phyloP scores from a whole-genome alignment of 2,329 filamentous ascomycete species.

The Aspergillus arachidicola region DNA sequence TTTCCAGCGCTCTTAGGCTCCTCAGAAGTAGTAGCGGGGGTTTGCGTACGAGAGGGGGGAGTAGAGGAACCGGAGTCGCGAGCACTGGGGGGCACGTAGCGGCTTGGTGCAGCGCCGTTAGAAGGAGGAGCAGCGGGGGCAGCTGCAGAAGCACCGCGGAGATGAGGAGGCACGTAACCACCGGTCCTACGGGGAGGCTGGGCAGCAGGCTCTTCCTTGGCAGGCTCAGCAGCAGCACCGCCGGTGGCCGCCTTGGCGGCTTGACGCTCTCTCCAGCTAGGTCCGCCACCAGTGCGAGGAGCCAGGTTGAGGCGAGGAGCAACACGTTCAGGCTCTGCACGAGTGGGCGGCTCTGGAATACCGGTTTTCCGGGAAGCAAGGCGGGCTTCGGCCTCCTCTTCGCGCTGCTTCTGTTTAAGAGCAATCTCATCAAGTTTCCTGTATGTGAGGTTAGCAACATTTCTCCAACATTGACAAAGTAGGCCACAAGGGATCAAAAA shows the following conservation, averaged over 20 bases:
- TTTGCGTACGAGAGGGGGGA: slow-evolving; percentile 25
- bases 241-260: slow-evolving; percentile 50
- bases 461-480: background rate
- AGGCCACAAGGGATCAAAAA: background rate
- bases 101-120: slow-evolving; percentile 34
- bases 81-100: slow-evolving; percentile 34
- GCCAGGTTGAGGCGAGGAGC: slow-evolving; percentile 60
- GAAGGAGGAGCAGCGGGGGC: slow-evolving; percentile 29
- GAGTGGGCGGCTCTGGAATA: slow-evolving; percentile 36
- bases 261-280: slow-evolving; percentile 63
- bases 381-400: slow-evolving; percentile 83
- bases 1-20: slow-evolving; percentile 32
- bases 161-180: slow-evolving; percentile 46
- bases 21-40: slow-evolving; percentile 25
- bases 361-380: slow-evolving; percentile 67
- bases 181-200: slow-evolving; percentile 33
- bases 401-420: slow-evolving; percentile 72
- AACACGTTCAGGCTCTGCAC: slow-evolving; percentile 53
- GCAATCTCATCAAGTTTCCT: slow-evolving; percentile 66
- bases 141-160: slow-evolving; percentile 36
- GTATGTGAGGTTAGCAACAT: slow-evolving; percentile 38
- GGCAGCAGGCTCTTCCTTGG: slow-evolving; percentile 28
- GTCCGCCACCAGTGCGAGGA: slow-evolving; percentile 48
- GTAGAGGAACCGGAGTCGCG: slow-evolving; percentile 34
- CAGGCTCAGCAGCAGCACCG: slow-evolving; percentile 22